Evolutionary conservation across 1,139 yeast genomes (phyloP).

Genomic region (Lodderomyces metapsilosis): DNA sequence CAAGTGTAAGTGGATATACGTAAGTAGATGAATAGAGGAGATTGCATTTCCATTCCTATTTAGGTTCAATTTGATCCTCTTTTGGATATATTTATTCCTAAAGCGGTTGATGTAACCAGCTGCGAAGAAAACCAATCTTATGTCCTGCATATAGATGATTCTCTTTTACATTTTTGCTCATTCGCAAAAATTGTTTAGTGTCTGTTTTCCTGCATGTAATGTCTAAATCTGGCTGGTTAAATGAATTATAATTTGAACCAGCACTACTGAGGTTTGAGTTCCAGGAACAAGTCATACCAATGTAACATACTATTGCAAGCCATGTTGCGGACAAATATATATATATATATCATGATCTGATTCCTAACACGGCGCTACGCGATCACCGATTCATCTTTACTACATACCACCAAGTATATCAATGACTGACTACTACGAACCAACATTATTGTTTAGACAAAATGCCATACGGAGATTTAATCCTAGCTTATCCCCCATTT

Average conservation of each 20-base stretch:
- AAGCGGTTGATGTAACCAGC: conserved; percentile 1
- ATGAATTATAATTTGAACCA: neutral
- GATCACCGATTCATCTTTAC: neutral
- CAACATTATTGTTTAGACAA: conserved; percentile 43
- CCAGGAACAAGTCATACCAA: neutral
- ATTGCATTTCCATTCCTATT: neutral
- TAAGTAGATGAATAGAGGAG: no score
- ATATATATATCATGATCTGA: neutral
- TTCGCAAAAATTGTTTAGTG: neutral
- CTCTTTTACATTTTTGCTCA: neutral
- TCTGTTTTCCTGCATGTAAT: neutral
- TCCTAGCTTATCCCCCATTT: conserved; percentile 28
- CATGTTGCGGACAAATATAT: neutral
- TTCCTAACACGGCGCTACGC: neutral
- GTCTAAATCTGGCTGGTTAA: neutral
- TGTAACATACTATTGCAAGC: neutral
- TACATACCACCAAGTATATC: neutral
- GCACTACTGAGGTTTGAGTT: neutral
- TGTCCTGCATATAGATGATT: neutral
- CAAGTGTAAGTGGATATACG: no score
- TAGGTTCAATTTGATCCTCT: neutral
- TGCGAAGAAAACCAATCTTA: neutral
- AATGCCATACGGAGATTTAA: conserved; percentile 41
- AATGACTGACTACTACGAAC: conserved; percentile 42
- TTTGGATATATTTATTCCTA: neutral